These are phyloP conservation scores for Penicillium odoratum DNA, from an alignment of 495 filamentous ascomycete species.

Conservation along the genomic window DNA sequence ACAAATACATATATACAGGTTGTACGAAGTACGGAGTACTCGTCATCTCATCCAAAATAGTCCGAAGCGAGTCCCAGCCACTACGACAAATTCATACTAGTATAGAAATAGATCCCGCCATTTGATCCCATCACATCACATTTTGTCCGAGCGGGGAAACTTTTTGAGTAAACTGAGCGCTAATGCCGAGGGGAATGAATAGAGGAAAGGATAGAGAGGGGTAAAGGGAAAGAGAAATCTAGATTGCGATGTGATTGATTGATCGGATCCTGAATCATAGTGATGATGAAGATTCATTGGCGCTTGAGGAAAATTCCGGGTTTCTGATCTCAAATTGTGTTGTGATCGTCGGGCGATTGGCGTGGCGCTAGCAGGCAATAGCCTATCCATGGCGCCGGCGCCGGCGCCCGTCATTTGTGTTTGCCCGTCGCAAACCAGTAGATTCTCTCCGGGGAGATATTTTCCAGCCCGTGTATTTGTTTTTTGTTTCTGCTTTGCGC, in stretches of 20 bases:
- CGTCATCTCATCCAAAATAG: not conserved
- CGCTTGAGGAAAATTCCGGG: not conserved
- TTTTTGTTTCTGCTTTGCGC: conserved; percentile 2
- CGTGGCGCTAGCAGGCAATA: conserved; percentile 32
- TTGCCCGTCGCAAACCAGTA: conserved; percentile 6
- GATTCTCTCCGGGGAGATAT: not conserved
- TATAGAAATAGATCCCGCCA: not conserved
- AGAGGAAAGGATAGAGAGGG: not conserved
- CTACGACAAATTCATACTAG: not conserved
- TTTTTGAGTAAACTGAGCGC: not conserved
- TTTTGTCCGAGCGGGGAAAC: not conserved
- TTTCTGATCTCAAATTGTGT: conserved; percentile 15
- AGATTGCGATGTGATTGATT: not conserved
- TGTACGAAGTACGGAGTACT: not conserved
- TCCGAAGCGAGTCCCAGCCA: not conserved
- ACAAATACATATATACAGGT: not conserved
- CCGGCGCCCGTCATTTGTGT: conserved; percentile 7
- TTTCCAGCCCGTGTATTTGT: not conserved
- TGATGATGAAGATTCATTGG: conserved; percentile 13
- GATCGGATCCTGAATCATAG: conserved; percentile 5
- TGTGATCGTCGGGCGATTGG: conserved; percentile 14
- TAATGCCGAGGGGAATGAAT: not conserved
- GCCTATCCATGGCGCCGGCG: conserved; percentile 20
- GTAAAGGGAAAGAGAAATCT: not conserved
- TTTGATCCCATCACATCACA: not conserved